Evolutionary conservation across 1,139 yeast species (phyloP).

Genomic region (Pneumocystis murina): DNA sequence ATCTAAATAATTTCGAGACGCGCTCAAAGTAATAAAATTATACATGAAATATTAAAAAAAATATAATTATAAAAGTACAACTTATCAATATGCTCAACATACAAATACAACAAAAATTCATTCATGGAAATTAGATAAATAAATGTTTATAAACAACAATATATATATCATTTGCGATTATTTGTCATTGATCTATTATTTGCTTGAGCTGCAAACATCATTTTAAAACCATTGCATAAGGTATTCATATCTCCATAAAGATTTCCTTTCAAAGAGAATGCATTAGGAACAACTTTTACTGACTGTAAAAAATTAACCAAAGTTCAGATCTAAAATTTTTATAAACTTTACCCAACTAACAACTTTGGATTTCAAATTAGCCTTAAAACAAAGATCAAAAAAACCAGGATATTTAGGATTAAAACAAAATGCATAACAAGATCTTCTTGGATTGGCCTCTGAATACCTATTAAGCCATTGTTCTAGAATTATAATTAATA

Average conservation of each 20-base stretch:
- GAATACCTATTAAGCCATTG: slow-evolving; percentile 84
- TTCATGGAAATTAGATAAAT: neutral
- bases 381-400: slow-evolving; percentile 72
- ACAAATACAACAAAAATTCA: neutral
- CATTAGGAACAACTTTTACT: slow-evolving; percentile 75
- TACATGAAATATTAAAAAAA: neutral
- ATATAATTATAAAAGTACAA: neutral
- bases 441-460: slow-evolving; percentile 76
- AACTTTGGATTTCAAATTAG: slow-evolving; percentile 54
- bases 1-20: neutral
- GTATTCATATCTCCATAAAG: slow-evolving; percentile 76
- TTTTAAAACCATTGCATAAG: slow-evolving; percentile 88
- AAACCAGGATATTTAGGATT: slow-evolving; percentile 89
- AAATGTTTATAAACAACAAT: neutral
- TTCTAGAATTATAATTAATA: slow-evolving; percentile 21
- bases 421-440: slow-evolving; percentile 81
- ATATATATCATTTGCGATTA: neutral
- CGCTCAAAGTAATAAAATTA: neutral
- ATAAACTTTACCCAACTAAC: neutral
- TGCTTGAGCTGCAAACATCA: slow-evolving; percentile 20
- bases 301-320: slow-evolving; percentile 53
- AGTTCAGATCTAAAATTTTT: neutral
- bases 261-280: slow-evolving; percentile 48
- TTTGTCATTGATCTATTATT: neutral
- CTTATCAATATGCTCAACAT: neutral